These are phyloP conservation scores for Colletotrichum kahawae DNA, from an alignment of 2,329 filamentous ascomycete species.

Conservation along the genomic window DNA sequence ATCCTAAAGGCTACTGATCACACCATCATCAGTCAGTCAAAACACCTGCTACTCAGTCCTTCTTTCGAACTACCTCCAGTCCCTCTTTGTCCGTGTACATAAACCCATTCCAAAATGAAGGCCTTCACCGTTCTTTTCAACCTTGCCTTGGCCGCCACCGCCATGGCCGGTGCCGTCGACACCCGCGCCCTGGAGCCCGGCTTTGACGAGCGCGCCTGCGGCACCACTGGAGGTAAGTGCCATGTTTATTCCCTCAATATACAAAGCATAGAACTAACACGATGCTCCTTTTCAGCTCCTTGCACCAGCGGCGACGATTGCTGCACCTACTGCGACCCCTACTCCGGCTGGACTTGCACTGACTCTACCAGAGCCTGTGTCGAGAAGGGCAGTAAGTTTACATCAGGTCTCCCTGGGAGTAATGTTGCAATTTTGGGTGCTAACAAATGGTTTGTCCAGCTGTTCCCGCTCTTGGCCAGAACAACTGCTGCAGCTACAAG, in stretches of 20 bases:
- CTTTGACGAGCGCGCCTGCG: not conserved
- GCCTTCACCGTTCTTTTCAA: not conserved
- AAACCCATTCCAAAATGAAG: not conserved
- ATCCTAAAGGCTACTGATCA: not conserved
- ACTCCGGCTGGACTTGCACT: not conserved
- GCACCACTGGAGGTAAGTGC: not conserved
- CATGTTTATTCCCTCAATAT: not conserved
- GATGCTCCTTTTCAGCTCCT: not conserved
- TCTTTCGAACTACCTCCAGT: not conserved
- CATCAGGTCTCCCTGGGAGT: not conserved
- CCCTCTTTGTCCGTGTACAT: not conserved
- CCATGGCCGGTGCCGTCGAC: not conserved
- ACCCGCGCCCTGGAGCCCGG: not conserved
- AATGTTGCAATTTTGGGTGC: not conserved
- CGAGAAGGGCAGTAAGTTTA: not conserved
- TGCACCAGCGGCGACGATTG: not conserved
- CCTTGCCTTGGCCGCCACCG: not conserved
- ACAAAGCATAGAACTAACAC: not conserved
- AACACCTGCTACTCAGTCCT: not conserved
- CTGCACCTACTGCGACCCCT: conserved; percentile 6
- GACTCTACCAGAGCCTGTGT: not conserved
- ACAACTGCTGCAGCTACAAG: not conserved
- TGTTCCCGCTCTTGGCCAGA: not conserved
- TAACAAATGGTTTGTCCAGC: not conserved
- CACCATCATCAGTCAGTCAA: not conserved